Percentiles rank a stretch among this genome's conserved stretches.
These are phyloP conservation scores for Quercus berberidifolia DNA, from an alignment of 306 rosid genomes.

Conservation along the genomic window DNA sequence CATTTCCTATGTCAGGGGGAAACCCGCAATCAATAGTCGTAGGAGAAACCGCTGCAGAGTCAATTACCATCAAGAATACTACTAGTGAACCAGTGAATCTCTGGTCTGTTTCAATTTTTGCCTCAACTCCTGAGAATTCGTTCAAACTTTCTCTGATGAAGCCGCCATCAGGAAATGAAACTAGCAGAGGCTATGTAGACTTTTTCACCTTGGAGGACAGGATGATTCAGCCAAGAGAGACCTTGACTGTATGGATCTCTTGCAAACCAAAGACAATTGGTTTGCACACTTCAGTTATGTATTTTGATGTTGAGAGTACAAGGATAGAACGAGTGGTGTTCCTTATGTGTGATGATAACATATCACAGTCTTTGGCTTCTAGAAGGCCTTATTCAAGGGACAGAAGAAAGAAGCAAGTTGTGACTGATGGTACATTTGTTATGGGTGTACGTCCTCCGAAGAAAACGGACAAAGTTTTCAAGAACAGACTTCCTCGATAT, in stretches of 20 bases:
- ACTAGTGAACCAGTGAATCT: slow-evolving; percentile 64
- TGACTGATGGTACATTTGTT: slow-evolving; percentile 29
- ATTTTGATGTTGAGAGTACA: slow-evolving; percentile 67
- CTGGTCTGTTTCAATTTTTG: slow-evolving; percentile 75
- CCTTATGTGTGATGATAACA: slow-evolving; percentile 77
- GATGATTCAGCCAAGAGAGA: slow-evolving; percentile 72
- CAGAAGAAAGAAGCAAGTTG: slow-evolving; percentile 50
- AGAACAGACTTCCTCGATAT: slow-evolving; percentile 67
- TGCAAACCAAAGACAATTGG: slow-evolving; percentile 86
- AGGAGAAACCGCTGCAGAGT: slow-evolving; percentile 51
- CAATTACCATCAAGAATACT: slow-evolving; percentile 60
- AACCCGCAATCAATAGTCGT: slow-evolving; percentile 60
- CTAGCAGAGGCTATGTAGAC: slow-evolving; percentile 44
- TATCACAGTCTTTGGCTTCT: slow-evolving; percentile 67
- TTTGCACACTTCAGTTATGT: slow-evolving; percentile 58
- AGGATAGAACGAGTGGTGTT: slow-evolving; percentile 72
- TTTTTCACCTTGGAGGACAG: slow-evolving; percentile 68
- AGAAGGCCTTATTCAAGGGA: slow-evolving; percentile 54
- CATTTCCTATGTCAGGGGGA: slow-evolving; percentile 62
- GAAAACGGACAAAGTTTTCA: slow-evolving; percentile 8
- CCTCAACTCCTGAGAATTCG: slow-evolving; percentile 66
- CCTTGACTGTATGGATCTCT: slow-evolving; percentile 71
- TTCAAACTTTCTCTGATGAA: slow-evolving; percentile 78
- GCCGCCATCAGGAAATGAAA: slow-evolving; percentile 51
- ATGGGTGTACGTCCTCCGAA: slow-evolving; percentile 45